Conservation (phyloP, 1,284 basidiomycete genomes). For the Cystobasidium slooffiae region DNA sequence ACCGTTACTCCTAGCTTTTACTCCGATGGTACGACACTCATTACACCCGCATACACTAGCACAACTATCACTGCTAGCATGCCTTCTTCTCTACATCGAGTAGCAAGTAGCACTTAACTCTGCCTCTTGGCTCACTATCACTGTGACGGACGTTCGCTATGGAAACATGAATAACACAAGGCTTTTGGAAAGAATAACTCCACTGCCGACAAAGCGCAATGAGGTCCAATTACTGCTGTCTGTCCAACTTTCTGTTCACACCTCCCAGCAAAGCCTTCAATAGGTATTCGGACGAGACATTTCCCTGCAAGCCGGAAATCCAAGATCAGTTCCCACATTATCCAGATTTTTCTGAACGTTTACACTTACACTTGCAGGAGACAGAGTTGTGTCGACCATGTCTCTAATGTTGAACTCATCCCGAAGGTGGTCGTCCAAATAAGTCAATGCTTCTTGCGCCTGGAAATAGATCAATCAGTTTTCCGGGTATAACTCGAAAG, state of each 20-base stretch:
- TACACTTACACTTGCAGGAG: conserved; percentile 8
- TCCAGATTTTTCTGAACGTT: not conserved
- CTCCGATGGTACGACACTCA: no score
- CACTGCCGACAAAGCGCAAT: no score
- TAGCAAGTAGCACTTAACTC: no score
- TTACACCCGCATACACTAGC: no score
- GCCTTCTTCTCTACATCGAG: no score
- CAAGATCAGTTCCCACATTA: not conserved
- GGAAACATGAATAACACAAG: no score
- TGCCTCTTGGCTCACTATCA: no score
- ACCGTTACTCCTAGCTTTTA: no score
- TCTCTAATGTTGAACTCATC: conserved; percentile 45
- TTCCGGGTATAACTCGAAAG: not conserved
- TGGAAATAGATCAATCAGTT: not conserved
- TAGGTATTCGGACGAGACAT: conserved; percentile 13
- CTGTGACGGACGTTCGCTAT: no score
- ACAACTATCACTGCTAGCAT: no score
- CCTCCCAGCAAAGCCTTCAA: conserved; percentile 31
- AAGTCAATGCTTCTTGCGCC: conserved; percentile 36
- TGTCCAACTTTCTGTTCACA: not conserved
- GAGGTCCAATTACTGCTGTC: not conserved
- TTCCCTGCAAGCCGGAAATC: not conserved
- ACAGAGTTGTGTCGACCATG: conserved; percentile 50
- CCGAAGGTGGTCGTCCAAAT: conserved; percentile 49
- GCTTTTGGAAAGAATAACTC: no score